These are phyloP conservation scores for Prosopis cineraria DNA, from an alignment of 306 rosid genomes.

Conservation along the genomic window DNA sequence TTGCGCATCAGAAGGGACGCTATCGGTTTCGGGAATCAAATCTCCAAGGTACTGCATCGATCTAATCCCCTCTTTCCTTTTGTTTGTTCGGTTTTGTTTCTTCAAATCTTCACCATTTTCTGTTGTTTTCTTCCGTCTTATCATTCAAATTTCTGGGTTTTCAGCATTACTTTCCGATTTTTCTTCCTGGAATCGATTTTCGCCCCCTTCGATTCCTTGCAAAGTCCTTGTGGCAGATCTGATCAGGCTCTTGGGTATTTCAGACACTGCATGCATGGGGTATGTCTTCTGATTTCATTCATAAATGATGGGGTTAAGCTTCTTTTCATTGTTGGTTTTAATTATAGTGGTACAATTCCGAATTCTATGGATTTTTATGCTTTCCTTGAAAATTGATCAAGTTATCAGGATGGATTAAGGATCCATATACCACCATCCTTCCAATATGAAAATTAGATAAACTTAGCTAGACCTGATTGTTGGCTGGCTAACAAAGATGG, in stretches of 20 bases:
- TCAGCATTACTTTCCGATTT: constrained; percentile 34
- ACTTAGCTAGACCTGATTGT: neutral
- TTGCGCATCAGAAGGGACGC: constrained; percentile 48
- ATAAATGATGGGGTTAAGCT: constrained; percentile 8
- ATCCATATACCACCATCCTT: constrained; percentile 7
- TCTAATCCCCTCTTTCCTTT: neutral
- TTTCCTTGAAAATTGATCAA: constrained; percentile 20
- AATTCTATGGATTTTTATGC: constrained; percentile 17
- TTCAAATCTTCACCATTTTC: neutral
- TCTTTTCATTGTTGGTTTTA: constrained; percentile 27
- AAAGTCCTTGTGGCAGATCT: constrained; percentile 36
- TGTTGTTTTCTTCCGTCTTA: neutral
- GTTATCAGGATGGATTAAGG: constrained; percentile 10
- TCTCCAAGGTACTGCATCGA: constrained; percentile 17
- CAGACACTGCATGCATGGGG: constrained; percentile 54
- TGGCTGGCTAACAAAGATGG: neutral
- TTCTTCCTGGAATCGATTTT: constrained; percentile 28
- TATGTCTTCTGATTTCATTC: constrained; percentile 47
- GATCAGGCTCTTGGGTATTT: constrained; percentile 32
- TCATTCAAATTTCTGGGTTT: neutral
- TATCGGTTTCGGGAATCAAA: constrained; percentile 4
- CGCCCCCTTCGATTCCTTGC: constrained; percentile 33
- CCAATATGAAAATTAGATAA: neutral
- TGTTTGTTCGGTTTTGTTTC: neutral
- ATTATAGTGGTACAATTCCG: constrained; percentile 7